phyloP scores from a whole-genome alignment of 176 grass and related monocot species.

The Puya raimondii region DNA sequence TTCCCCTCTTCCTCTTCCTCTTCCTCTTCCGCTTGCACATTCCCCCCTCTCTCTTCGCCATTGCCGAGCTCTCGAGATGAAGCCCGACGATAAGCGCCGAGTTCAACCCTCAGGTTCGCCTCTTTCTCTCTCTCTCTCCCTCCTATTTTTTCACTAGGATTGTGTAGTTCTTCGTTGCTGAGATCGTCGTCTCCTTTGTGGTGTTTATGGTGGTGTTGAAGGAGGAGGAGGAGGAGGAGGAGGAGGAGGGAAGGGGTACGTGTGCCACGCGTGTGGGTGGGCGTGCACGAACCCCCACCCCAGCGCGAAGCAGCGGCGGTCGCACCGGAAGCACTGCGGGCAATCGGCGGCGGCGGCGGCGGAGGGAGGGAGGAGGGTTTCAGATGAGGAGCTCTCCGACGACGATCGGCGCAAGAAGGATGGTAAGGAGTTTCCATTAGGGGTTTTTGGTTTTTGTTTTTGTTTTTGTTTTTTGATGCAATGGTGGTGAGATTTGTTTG shows the following conservation, averaged over 20 bases:
- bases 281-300: conserved; percentile 44
- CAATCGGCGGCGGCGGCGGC: conserved; percentile 1
- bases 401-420: conserved; percentile 13
- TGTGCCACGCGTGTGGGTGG: conserved; percentile 53
- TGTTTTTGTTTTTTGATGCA: not conserved
- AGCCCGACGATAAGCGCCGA: not conserved
- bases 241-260: conserved; percentile 24
- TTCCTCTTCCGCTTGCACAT: not conserved
- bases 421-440: not conserved
- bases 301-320: conserved; percentile 49
- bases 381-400: conserved; percentile 21
- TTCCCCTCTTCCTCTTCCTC: not conserved
- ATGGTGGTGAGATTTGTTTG: not conserved
- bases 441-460: not conserved
- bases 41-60: not conserved
- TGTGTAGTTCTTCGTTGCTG: not conserved
- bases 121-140: not conserved
- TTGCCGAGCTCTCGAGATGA: not conserved
- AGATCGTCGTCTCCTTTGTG: not conserved
- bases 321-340: conserved; percentile 57
- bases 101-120: not conserved
- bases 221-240: conserved; percentile 17
- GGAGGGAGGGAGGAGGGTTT: not conserved
- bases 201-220: not conserved
- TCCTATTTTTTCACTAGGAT: not conserved